phyloP scores from a whole-genome alignment of 2,329 filamentous ascomycete species.

The Nemania diffusa region DNA sequence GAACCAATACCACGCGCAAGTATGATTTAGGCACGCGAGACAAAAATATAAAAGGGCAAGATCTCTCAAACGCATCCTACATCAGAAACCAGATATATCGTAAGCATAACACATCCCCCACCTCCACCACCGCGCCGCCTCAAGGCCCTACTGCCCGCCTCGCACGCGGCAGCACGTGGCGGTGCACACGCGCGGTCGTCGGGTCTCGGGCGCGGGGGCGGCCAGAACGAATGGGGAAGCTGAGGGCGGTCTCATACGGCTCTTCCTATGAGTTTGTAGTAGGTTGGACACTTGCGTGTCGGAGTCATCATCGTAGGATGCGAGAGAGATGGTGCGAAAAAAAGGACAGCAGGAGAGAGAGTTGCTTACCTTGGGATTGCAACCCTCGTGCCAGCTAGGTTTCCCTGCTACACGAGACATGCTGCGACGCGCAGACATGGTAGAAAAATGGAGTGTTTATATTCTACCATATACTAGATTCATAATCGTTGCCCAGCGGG shows the following conservation, averaged over 20 bases:
- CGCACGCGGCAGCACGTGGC: slow-evolving; percentile 50
- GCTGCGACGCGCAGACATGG: no score
- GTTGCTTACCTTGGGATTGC: slow-evolving; percentile 15
- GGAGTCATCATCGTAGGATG: slow-evolving; percentile 48
- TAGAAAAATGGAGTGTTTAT: not conserved
- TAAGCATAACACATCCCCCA: slow-evolving; percentile 52
- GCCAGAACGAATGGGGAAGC: slow-evolving; percentile 40
- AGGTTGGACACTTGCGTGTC: slow-evolving; percentile 51
- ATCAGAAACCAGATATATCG: slow-evolving; percentile 39
- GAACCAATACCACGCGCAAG: slow-evolving; percentile 2
- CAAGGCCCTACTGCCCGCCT: slow-evolving; percentile 36
- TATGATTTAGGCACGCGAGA: not conserved
- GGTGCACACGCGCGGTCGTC: slow-evolving; percentile 50
- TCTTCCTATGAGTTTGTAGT: slow-evolving; percentile 49
- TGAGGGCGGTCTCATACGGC: slow-evolving; percentile 50
- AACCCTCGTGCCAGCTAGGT: not conserved
- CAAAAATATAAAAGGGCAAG: not conserved
- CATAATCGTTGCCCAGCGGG: not conserved
- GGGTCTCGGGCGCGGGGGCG: slow-evolving; percentile 30
- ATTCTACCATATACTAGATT: not conserved
- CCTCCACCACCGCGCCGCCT: slow-evolving; percentile 43
- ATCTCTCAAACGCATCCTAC: slow-evolving; percentile 28
- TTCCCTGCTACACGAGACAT: not conserved
- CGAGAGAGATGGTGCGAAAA: slow-evolving; percentile 7
- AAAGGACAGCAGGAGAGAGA: not conserved